Evolutionary conservation across 345 rosid species (phyloP).

Genomic region (Eucalyptus marginata): DNA sequence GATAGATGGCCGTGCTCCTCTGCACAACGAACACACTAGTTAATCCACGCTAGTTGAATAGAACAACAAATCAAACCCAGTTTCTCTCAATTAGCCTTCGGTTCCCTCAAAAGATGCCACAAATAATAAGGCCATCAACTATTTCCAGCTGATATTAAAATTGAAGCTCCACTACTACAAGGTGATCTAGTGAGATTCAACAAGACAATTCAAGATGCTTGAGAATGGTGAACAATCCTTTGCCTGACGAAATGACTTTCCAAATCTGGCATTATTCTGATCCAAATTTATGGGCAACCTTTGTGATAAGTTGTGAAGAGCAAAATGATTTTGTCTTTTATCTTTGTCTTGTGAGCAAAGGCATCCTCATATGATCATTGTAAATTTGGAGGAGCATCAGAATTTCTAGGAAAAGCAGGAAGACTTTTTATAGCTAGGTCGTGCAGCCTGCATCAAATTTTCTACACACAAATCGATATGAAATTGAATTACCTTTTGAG

Average conservation of each 20-base stretch:
- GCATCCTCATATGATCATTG: not conserved
- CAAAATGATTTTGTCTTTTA: not conserved
- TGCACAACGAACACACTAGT: slow-evolving; percentile 1
- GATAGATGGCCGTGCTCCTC: slow-evolving; percentile 66
- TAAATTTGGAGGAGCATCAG: not conserved
- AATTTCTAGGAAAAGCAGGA: not conserved
- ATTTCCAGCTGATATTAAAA: not conserved
- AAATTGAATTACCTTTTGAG: slow-evolving; percentile 45
- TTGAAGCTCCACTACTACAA: not conserved
- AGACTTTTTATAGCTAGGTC: not conserved
- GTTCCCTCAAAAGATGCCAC: not conserved
- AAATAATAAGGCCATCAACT: not conserved
- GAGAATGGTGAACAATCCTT: not conserved
- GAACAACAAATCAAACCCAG: not conserved
- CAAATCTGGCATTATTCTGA: not conserved
- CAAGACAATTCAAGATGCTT: not conserved
- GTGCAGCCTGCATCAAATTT: not conserved
- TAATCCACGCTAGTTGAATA: not conserved
- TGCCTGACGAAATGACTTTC: not conserved
- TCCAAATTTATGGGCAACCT: not conserved
- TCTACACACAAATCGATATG: not conserved
- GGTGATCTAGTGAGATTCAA: not conserved
- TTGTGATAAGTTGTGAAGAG: not conserved
- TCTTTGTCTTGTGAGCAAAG: not conserved
- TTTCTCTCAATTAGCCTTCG: not conserved